These are phyloP conservation scores for Capsicum rhomboideum DNA, from an alignment of 257 asterid species.

Conservation along the genomic window DNA sequence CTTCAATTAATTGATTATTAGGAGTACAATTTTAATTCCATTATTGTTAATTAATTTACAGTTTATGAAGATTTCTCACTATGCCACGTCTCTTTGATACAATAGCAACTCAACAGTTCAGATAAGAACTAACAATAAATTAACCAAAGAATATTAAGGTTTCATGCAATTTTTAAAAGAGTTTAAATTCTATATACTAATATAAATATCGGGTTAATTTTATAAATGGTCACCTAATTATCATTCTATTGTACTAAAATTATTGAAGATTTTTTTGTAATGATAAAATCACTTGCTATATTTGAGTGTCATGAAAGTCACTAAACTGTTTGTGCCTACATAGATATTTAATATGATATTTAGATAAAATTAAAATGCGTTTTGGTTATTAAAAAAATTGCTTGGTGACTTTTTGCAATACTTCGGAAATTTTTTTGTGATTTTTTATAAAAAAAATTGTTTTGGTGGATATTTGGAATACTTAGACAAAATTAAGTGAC, in stretches of 20 bases:
- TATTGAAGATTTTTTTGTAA: neutral
- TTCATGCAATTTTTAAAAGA: conserved; percentile 21
- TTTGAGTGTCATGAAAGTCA: neutral
- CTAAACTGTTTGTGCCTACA: neutral
- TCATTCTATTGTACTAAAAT: neutral
- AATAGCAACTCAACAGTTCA: conserved; percentile 11
- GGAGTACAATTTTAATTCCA: neutral
- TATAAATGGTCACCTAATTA: neutral
- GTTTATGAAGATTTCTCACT: conserved; percentile 36
- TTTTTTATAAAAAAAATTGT: no score
- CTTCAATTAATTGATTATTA: no score
- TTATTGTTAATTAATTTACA: neutral
- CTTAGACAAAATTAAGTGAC: no score
- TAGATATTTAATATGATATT: neutral
- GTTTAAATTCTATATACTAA: neutral
- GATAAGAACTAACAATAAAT: conserved; percentile 21
- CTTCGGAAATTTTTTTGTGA: no score
- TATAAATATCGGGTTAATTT: neutral
- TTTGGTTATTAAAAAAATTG: no score
- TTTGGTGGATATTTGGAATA: no score
- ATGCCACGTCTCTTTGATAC: conserved; percentile 10
- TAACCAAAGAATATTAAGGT: conserved; percentile 8
- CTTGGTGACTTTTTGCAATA: no score
- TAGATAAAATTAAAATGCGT: neutral
- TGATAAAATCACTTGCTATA: neutral